Evolutionary conservation across 2,329 filamentous ascomycete species (phyloP).

Genomic region (Westerdykella sp.): DNA sequence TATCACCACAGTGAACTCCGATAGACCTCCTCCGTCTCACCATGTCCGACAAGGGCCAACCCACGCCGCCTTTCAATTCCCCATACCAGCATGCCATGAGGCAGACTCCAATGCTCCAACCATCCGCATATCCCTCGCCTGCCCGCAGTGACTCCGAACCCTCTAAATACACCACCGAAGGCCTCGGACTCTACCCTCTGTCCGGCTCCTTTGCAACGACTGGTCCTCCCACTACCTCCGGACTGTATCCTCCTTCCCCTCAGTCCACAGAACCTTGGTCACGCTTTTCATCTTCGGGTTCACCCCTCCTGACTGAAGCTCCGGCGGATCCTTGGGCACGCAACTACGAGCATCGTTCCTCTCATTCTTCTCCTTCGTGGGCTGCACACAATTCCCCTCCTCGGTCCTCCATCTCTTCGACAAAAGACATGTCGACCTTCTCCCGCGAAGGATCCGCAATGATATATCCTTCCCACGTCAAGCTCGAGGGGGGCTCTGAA

Average conservation of each 20-base stretch:
- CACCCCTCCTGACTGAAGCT: constrained; percentile 25
- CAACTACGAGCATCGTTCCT: constrained; percentile 30
- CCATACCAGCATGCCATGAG: constrained; percentile 30
- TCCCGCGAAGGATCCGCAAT: constrained; percentile 28
- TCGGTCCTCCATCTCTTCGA: constrained; percentile 30
- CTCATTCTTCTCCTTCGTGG: constrained; percentile 29
- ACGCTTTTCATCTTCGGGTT: constrained; percentile 18
- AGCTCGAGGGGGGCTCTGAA: constrained; percentile 18
- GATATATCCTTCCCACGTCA: constrained; percentile 19
- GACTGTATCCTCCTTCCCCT: constrained; percentile 30
- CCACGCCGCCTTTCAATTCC: constrained; percentile 32
- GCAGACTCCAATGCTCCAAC: constrained; percentile 20
- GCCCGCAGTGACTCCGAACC: constrained; percentile 23
- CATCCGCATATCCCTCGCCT: constrained; percentile 32
- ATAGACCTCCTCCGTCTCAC: constrained; percentile 8
- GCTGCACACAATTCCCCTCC: constrained; percentile 24
- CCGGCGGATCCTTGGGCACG: constrained; percentile 27
- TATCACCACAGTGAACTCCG: not conserved
- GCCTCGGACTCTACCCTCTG: constrained; percentile 32
- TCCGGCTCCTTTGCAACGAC: constrained; percentile 14
- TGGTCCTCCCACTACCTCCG: constrained; percentile 6
- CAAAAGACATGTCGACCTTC: constrained; percentile 28
- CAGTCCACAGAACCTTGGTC: constrained; percentile 31
- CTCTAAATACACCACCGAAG: constrained; percentile 22
- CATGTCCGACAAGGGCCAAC: constrained; percentile 21